phyloP scores from a whole-genome alignment of 495 filamentous ascomycete genomes.

The Daldinia decipiens region DNA sequence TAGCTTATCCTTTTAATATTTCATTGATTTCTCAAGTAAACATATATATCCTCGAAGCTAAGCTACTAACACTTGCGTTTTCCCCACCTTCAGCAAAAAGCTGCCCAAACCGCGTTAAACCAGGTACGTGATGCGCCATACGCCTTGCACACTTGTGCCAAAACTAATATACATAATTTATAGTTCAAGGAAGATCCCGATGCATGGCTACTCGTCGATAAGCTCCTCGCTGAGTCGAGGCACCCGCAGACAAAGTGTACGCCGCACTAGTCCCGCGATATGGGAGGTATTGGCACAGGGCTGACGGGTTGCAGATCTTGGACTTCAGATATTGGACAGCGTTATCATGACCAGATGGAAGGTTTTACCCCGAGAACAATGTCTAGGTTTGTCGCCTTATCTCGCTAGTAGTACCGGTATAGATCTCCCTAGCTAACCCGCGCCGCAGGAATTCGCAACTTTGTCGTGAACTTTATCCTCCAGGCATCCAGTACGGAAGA shows the following conservation, averaged over 20 bases:
- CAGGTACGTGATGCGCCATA: constrained; percentile 71
- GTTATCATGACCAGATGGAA: constrained; percentile 99
- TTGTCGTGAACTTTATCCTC: constrained; percentile 97
- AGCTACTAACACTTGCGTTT: constrained; percentile 46
- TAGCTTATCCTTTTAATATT: constrained; percentile 48
- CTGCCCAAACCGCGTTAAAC: constrained; percentile 91
- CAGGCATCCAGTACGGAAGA: constrained; percentile 89
- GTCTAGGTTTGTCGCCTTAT: constrained; percentile 71
- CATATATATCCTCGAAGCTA: constrained; percentile 11
- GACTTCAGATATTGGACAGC: constrained; percentile 94
- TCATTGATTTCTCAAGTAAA: constrained; percentile 5
- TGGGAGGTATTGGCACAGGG: constrained; percentile 21
- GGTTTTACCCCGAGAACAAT: constrained; percentile 92
- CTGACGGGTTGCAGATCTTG: constrained; percentile 78
- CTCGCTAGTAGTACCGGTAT: background rate
- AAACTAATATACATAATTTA: constrained; percentile 47
- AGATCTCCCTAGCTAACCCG: constrained; percentile 31
- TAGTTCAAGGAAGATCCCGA: constrained; percentile 99
- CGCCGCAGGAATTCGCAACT: constrained; percentile 88
- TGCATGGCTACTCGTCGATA: constrained; percentile 95
- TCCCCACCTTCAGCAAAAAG: constrained; percentile 81
- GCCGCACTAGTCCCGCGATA: constrained; percentile 43
- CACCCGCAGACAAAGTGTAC: constrained; percentile 97
- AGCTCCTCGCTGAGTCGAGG: constrained; percentile 88
- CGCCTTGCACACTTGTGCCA: background rate